Base-by-base conservation (phyloP, 768 basidiomycete genomes). In the Pisolithus sp. region DNA sequence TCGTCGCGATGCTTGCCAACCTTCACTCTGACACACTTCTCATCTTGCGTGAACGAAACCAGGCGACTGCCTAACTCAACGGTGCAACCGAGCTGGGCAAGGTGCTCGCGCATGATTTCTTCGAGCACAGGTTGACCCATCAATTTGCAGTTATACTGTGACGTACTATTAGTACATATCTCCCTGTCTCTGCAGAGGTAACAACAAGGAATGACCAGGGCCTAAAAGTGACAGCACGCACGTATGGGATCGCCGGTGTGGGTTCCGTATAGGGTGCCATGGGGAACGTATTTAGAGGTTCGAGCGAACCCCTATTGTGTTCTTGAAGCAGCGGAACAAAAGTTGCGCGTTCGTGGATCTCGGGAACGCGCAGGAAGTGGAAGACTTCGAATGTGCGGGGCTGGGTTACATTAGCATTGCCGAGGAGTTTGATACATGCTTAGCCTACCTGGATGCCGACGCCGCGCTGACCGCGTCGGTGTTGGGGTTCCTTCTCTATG, bases 401-500 rank as follows among this genome's bases (percentile, higher is more conserved):
- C 62, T 64, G 43, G 26, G 17, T 4, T 24, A 36, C 18, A 41
- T 24, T 7, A 17, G 39, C 57, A 31, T 49, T 49, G 7, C 31
- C n/a, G 17, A 17, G 6, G 15, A 31, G 10, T 31, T 31, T 10
- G 8, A 31, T 9, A 12, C 30, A 31, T 10, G 8, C 30, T 2
- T 31, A 9, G 8, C 30, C 10, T 9, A 31, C 30, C 10, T 31
- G 30, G 8, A 31, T 31, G 30, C 30, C 30, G 2, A 12, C 3
- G 8, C 30, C 30, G 10, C 30, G 30, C 12, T 31, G 30, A 9
- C 30, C 30, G 12, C 30, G 30, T 31, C 30, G 30, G 30, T 12
- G 9, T 31, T 31, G 9, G 2, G 30, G 30, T 12, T 70, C 71
- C 53, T 76, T 77, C 52, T 81, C 75, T 43, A 82, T 74, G 28